These are phyloP conservation scores for Stephania cephalantha DNA, from an alignment of 164 flowering plant genomes.

Conservation along the genomic window DNA sequence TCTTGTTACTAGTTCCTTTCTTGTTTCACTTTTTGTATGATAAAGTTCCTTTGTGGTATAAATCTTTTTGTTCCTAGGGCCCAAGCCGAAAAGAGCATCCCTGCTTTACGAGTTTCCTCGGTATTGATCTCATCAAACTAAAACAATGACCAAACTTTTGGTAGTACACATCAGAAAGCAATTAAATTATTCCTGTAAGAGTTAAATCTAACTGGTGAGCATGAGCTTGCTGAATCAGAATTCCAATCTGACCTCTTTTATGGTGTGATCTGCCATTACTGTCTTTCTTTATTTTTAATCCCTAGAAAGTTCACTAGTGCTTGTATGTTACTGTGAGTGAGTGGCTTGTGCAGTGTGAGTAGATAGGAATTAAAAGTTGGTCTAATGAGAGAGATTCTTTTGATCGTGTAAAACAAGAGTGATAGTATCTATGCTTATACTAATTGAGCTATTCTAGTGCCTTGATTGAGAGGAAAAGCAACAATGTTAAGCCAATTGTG, in stretches of 20 bases:
- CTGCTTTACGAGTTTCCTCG: not conserved
- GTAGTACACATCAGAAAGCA: not conserved
- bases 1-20: not conserved
- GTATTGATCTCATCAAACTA: not conserved
- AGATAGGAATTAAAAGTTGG: not conserved
- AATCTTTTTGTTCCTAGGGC: not conserved
- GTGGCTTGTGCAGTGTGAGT: not conserved
- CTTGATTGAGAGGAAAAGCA: not conserved
- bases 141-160: not conserved
- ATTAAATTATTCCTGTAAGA: not conserved
- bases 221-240: conserved; percentile 1
- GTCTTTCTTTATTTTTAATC: not conserved
- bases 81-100: not conserved
- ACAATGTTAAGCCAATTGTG: not conserved
- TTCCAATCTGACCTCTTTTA: not conserved
- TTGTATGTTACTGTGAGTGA: not conserved
- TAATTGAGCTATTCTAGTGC: not conserved
- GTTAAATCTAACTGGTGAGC: not conserved
- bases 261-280: not conserved
- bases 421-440: not conserved
- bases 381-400: not conserved
- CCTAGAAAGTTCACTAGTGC: not conserved
- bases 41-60: not conserved
- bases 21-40: not conserved
- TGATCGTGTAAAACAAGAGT: not conserved